phyloP scores from a whole-genome alignment of 441 rosid genomes.

The Corymbia citriodora region DNA sequence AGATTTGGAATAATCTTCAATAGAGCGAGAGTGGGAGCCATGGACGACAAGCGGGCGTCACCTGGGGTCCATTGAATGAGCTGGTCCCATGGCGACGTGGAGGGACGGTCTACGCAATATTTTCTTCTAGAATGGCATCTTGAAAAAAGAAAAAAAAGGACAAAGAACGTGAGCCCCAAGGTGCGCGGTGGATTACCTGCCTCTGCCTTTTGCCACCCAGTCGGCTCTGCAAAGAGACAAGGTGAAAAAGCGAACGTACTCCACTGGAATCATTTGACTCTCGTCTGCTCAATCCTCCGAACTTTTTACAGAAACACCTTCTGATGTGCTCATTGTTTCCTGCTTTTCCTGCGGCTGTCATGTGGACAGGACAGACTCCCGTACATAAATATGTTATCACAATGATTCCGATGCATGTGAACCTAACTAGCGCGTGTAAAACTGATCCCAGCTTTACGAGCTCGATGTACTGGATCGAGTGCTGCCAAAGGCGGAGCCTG shows the following conservation, averaged over 20 bases:
- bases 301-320: neutral
- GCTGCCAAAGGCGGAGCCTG: neutral
- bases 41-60: neutral
- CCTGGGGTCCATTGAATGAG: neutral
- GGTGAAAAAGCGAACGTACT: neutral
- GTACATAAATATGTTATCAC: neutral
- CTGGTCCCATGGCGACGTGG: neutral
- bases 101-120: neutral
- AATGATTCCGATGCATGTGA: neutral
- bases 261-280: neutral
- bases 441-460: neutral
- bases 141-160: neutral
- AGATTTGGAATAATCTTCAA: no score
- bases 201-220: rapidly evolving
- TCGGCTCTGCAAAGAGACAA: rapidly evolving
- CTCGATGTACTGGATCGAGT: neutral
- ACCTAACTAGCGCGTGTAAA: neutral
- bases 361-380: neutral
- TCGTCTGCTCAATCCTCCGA: neutral
- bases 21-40: neutral
- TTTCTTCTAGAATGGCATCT: neutral
- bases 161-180: neutral
- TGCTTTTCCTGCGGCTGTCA: neutral
- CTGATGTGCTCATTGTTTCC: neutral
- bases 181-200: neutral